phyloP scores from a whole-genome alignment of 2,329 filamentous ascomycete species.

The Rhinocladiella similis region DNA sequence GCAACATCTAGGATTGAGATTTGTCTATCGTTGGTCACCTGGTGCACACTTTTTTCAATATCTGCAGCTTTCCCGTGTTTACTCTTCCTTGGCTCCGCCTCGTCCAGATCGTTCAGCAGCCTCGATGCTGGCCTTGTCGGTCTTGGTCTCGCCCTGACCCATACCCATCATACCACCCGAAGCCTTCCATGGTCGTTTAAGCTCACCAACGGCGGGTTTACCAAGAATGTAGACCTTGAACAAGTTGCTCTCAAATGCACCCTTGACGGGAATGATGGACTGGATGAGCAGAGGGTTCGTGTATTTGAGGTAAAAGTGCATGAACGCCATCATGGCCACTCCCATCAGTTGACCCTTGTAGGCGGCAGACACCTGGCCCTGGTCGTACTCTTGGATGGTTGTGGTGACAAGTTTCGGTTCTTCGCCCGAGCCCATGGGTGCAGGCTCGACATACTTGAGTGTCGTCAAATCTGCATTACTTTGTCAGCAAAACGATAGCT shows the following conservation, averaged over 20 bases:
- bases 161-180: constrained; percentile 78
- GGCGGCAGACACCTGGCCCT: constrained; percentile 75
- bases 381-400: constrained; percentile 93
- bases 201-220: constrained; percentile 80
- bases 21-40: neutral
- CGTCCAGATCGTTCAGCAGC: constrained; percentile 51
- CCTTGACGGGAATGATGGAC: constrained; percentile 96
- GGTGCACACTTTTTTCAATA: neutral
- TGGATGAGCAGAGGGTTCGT: constrained; percentile 98
- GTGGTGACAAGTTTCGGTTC: constrained; percentile 96
- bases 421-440: constrained; percentile 88
- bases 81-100: constrained; percentile 53
- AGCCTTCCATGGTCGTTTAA: constrained; percentile 95
- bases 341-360: constrained; percentile 95
- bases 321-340: constrained; percentile 95
- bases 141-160: constrained; percentile 70
- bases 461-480: constrained; percentile 77
- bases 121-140: constrained; percentile 77
- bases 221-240: constrained; percentile 94
- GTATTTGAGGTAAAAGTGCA: constrained; percentile 99
- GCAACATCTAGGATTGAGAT: neutral
- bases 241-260: constrained; percentile 90
- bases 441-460: constrained; percentile 96
- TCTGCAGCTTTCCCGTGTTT: constrained; percentile 23
- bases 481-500: neutral